Evolutionary conservation across 192 early-diverging fungal species (phyloP).

Genomic region (Chytriomyces confervae): DNA sequence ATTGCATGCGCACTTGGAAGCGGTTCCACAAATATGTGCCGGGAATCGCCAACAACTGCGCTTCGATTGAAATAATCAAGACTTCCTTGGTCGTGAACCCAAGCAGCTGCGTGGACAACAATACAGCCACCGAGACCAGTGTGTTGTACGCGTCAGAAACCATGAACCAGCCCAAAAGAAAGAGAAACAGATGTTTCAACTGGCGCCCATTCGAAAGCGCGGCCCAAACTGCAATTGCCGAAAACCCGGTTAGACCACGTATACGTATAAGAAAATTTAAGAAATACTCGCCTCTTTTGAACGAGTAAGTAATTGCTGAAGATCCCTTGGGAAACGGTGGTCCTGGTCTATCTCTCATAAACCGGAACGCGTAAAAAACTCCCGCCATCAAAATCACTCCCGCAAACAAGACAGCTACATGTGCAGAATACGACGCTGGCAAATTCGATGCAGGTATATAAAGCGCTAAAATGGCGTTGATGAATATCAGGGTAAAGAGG

Average conservation of each 20-base stretch:
- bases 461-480: slow-evolving; percentile 12
- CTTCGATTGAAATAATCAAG: slow-evolving; percentile 25
- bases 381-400: slow-evolving; percentile 31
- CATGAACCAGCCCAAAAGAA: slow-evolving; percentile 47
- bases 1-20: slow-evolving; percentile 1
- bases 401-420: slow-evolving; percentile 39
- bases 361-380: background rate
- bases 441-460: background rate
- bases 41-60: slow-evolving; percentile 26
- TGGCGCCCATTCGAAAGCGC: slow-evolving; percentile 3
- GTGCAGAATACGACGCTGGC: slow-evolving; percentile 32
- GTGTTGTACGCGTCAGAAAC: slow-evolving; percentile 30
- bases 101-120: slow-evolving; percentile 56
- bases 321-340: slow-evolving; percentile 42
- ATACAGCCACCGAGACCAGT: slow-evolving; percentile 10
- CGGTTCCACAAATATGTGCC: slow-evolving; percentile 19
- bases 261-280: background rate
- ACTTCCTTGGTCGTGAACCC: slow-evolving; percentile 40
- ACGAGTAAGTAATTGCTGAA: slow-evolving; percentile 30
- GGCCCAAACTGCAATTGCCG: too few relatives aligned
- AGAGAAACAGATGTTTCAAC: slow-evolving; percentile 37
- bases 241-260: too few relatives aligned
- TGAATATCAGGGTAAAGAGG: slow-evolving; percentile 28
- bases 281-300: slow-evolving; percentile 21
- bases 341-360: slow-evolving; percentile 38